phyloP scores from a whole-genome alignment of 768 basidiomycete species.

The Podaxis mareebaensis region DNA sequence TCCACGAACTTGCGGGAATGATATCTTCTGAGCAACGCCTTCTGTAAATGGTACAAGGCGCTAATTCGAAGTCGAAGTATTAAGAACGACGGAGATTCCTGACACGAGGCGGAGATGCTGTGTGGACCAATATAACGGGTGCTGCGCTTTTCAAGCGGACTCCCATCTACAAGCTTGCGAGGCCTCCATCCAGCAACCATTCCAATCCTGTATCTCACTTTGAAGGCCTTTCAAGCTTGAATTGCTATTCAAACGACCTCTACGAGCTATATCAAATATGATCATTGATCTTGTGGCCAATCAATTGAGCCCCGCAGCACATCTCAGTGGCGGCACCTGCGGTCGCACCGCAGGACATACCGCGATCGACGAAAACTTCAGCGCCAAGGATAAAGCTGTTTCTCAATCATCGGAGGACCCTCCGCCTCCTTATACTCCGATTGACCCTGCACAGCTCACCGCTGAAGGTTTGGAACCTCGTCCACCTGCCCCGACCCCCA shows the following conservation, averaged over 20 bases:
- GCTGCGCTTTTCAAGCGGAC: neutral
- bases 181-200: neutral
- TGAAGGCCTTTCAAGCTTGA: neutral
- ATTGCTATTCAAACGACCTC: neutral
- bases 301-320: neutral
- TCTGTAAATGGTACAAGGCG: neutral
- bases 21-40: neutral
- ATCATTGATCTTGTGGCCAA: neutral
- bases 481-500: neutral
- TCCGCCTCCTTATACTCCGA: constrained; percentile 6
- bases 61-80: constrained; percentile 15
- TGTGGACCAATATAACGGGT: neutral
- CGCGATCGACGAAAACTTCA: neutral
- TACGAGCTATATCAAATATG: neutral
- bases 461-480: neutral
- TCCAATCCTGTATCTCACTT: neutral
- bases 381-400: neutral
- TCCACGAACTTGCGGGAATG: neutral
- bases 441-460: neutral
- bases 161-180: constrained; percentile 1
- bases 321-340: neutral
- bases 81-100: neutral
- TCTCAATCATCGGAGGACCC: neutral
- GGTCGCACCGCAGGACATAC: neutral
- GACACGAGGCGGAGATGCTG: neutral